Percentiles rank a stretch among this genome's conserved stretches.
Conservation (phyloP, 805 yeast genomes). For the Kodamaea kakaduensis region DNA sequence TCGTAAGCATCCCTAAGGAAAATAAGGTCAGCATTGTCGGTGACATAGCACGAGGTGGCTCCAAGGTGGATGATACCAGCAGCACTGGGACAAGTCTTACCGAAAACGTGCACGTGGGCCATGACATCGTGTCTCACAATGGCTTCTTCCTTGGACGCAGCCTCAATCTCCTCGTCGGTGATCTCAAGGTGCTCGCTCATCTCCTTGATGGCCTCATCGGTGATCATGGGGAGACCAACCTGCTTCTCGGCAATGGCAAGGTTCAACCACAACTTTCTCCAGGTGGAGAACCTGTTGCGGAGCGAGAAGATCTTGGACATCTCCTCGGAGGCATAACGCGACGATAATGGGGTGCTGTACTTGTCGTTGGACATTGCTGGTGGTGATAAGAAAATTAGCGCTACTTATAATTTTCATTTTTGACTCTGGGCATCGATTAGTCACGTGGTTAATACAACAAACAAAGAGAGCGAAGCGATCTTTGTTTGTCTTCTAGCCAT, state of each 20-base stretch:
- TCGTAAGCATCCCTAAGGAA: slow-evolving; percentile 96
- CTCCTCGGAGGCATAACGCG: slow-evolving; percentile 96
- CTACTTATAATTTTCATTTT: slow-evolving; percentile 1
- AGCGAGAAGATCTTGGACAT: slow-evolving; percentile 91
- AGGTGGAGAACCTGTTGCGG: slow-evolving; percentile 92
- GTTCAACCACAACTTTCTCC: slow-evolving; percentile 97
- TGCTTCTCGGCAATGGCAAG: slow-evolving; percentile 94
- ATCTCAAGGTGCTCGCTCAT: slow-evolving; percentile 74
- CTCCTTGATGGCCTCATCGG: slow-evolving; percentile 88
- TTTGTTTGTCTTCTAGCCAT: too few relatives aligned
- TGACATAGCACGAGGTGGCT: slow-evolving; percentile 96
- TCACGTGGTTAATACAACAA: too few relatives aligned
- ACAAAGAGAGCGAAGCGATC: too few relatives aligned
- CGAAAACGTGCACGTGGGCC: slow-evolving; percentile 98
- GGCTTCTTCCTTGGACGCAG: slow-evolving; percentile 90
- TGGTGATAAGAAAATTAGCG: background rate
- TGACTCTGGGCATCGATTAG: slow-evolving; percentile 12
- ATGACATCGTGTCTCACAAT: slow-evolving; percentile 98
- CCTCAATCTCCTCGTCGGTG: slow-evolving; percentile 89
- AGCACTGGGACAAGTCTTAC: slow-evolving; percentile 89
- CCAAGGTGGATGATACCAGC: slow-evolving; percentile 98
- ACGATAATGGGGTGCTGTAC: slow-evolving; percentile 88
- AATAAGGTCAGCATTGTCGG: slow-evolving; percentile 96
- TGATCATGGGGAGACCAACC: slow-evolving; percentile 77
- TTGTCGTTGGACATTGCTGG: slow-evolving; percentile 59